A percentile compares a stretch with the other conserved stretches of the same genome.
phyloP scores from a whole-genome alignment of 495 filamentous ascomycete species.

The Xylaria grammica region DNA sequence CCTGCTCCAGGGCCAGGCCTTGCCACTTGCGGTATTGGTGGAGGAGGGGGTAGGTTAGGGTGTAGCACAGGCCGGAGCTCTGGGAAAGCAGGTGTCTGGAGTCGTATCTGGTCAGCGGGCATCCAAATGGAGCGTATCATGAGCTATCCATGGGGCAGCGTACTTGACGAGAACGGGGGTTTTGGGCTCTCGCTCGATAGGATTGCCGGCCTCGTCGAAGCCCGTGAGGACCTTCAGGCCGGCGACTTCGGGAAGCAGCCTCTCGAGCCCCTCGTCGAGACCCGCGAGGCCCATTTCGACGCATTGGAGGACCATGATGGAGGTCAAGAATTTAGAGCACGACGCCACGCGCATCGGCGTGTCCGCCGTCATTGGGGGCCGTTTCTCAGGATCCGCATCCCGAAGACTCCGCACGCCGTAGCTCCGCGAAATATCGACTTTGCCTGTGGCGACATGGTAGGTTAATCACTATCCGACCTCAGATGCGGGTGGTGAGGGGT shows the following conservation, averaged over 20 bases:
- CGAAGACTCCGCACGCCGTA: slow-evolving; percentile 20
- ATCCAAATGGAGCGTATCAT: neutral
- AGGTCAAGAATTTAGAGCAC: slow-evolving; percentile 61
- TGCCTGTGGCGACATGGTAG: slow-evolving; percentile 2
- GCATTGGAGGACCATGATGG: slow-evolving; percentile 51
- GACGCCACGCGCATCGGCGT: slow-evolving; percentile 36
- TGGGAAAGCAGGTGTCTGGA: slow-evolving; percentile 47
- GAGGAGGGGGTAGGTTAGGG: slow-evolving; percentile 39
- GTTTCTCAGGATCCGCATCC: slow-evolving; percentile 9
- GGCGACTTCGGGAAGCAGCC: slow-evolving; percentile 45
- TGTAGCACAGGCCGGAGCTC: slow-evolving; percentile 51
- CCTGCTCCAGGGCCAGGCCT: slow-evolving; percentile 17
- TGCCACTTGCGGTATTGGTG: slow-evolving; percentile 36
- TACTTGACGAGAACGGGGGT: slow-evolving; percentile 26
- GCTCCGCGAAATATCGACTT: slow-evolving; percentile 17
- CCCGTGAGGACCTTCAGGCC: slow-evolving; percentile 45
- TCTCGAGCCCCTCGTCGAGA: slow-evolving; percentile 44
- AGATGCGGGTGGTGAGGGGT: neutral
- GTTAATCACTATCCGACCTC: neutral
- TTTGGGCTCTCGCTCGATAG: slow-evolving; percentile 37
- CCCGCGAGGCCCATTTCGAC: slow-evolving; percentile 50
- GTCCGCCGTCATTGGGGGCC: slow-evolving; percentile 13
- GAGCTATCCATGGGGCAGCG: slow-evolving; percentile 26
- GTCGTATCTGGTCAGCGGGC: neutral
- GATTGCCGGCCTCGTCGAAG: slow-evolving; percentile 37